Evolutionary conservation across 2,329 filamentous ascomycete species (phyloP), one percentile per base, ranked within the genome.

Genomic region (Penicillium janthinellum): DNA sequence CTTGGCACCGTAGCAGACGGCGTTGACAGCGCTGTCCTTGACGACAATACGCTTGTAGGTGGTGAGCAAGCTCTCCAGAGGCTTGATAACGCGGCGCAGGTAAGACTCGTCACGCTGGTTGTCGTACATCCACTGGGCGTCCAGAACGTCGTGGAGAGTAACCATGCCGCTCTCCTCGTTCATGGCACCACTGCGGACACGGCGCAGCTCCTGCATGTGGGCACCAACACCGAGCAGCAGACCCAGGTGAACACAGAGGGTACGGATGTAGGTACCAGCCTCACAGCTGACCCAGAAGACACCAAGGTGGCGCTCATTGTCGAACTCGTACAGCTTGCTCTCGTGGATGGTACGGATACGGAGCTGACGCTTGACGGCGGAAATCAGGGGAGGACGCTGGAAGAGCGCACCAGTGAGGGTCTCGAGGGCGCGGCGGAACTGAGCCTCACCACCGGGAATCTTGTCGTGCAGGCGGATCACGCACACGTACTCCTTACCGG

Each of bases 251-350:
- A 98, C 94, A 80, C 95, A 98, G 50, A 99, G 88, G 39, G 95
- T 99, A 83, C 95, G 91, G 77, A 99, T 98, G 79, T 99, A 99
- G 65, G 95, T 99, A 77, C 95, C 95, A 59, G 92, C 95, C 81
- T 99, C 95, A 80, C 95, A 99, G 81, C 92, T 96, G 70, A 98
- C 95, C 94, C 95, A 98, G 86, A 99, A 99, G 58, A 98, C 94
- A 78, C 91, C 95, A 39, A 99, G 86, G 78, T 98, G 93, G 71
- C 95, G 89, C 73, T 98, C 94, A 75, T 99, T 98, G 83, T 99
- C 95, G 76, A 98, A 99, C 83, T 99, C 95, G 75, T 92, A 84
- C 57, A 98, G 84, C 83, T 96, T 96, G 86, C 90, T 96, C 81
- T 98, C 92, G 83, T 98, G 90, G 71, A 99, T 96, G 64, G 94